These are phyloP conservation scores for Scytalidium sp. DNA, from an alignment of 2,329 filamentous ascomycete genomes.

Conservation along the genomic window DNA sequence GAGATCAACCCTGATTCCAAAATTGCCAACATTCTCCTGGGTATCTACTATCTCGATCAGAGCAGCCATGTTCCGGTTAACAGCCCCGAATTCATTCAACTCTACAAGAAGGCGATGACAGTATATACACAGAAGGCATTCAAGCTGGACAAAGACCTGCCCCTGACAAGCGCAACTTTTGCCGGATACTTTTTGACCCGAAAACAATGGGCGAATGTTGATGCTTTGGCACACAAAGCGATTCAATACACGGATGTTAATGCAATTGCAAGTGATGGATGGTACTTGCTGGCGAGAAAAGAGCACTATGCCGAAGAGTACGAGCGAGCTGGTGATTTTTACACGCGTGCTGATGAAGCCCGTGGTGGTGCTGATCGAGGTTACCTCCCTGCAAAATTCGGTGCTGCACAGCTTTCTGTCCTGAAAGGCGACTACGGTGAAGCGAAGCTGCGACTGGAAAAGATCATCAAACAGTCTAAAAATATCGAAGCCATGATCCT, in stretches of 20 bases:
- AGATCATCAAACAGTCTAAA: conserved; percentile 84
- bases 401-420: conserved; percentile 84
- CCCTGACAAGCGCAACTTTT: conserved; percentile 87
- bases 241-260: conserved; percentile 97
- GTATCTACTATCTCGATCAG: conserved; percentile 83
- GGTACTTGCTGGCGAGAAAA: conserved; percentile 91
- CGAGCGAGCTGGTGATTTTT: conserved; percentile 77
- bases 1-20: conserved; percentile 83
- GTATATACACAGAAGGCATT: conserved; percentile 92
- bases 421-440: conserved; percentile 81
- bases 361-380: conserved; percentile 88
- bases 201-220: conserved; percentile 77
- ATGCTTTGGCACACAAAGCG: conserved; percentile 84
- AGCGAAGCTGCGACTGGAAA: conserved; percentile 90
- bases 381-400: conserved; percentile 92
- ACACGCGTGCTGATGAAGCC: conserved; percentile 86
- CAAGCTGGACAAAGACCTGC: conserved; percentile 88
- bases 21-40: conserved; percentile 84
- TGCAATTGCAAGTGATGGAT: conserved; percentile 93
- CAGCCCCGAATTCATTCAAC: conserved; percentile 76
- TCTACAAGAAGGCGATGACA: conserved; percentile 93
- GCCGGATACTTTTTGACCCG: conserved; percentile 84
- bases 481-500: conserved; percentile 87
- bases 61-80: conserved; percentile 80
- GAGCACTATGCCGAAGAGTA: conserved; percentile 80